These are phyloP conservation scores for Penicillium sp. DNA, from an alignment of 2,329 filamentous ascomycete species.

Conservation along the genomic window DNA sequence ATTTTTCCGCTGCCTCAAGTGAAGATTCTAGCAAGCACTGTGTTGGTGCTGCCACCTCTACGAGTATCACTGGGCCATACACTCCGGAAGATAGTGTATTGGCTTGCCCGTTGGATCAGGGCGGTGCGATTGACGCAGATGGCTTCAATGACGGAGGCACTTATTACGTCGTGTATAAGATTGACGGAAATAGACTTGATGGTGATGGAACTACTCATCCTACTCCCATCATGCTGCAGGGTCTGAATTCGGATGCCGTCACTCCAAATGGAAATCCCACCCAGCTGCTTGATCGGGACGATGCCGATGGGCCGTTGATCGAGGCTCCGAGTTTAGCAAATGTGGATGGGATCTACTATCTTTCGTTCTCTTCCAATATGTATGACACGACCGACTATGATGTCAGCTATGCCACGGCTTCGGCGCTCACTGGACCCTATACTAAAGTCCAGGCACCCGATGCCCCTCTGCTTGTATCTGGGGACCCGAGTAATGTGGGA, in stretches of 20 bases:
- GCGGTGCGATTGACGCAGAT: constrained; percentile 62
- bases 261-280: constrained; percentile 50
- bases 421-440: constrained; percentile 28
- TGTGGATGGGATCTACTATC: constrained; percentile 50
- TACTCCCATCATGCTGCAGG: constrained; percentile 61
- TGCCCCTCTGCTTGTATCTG: constrained; percentile 29
- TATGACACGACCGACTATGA: constrained; percentile 55
- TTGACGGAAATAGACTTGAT: constrained; percentile 59
- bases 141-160: constrained; percentile 56
- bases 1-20: constrained; percentile 53
- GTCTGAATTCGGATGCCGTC: constrained; percentile 51
- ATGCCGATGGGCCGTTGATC: constrained; percentile 58
- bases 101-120: constrained; percentile 51
- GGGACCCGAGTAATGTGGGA: constrained; percentile 23
- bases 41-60: constrained; percentile 55
- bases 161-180: constrained; percentile 62
- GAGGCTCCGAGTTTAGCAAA: constrained; percentile 57
- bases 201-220: constrained; percentile 41
- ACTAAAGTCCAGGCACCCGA: constrained; percentile 26
- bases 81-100: constrained; percentile 45
- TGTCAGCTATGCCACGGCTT: constrained; percentile 55
- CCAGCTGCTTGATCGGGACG: constrained; percentile 59
- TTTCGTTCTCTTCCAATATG: constrained; percentile 60
- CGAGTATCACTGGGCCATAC: constrained; percentile 52
- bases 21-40: constrained; percentile 50